phyloP scores from a whole-genome alignment of 148 eudicot species.

The Diospyros lotus region DNA sequence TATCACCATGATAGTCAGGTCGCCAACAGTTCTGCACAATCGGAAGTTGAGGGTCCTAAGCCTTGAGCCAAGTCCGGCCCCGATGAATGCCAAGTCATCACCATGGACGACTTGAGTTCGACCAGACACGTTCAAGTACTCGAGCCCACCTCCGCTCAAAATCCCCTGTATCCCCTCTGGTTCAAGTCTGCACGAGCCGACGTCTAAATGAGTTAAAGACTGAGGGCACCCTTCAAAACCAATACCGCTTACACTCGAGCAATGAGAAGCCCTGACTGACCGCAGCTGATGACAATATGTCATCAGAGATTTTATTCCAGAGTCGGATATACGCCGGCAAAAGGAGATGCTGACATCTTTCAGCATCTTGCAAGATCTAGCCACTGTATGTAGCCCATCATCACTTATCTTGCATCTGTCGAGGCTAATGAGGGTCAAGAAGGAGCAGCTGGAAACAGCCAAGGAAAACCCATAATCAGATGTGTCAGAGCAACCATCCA shows the following conservation, averaged over 20 bases:
- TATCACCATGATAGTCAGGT: conserved; percentile 37
- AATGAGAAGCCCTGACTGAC: conserved; percentile 40
- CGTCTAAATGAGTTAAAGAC: conserved; percentile 51
- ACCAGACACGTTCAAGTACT: conserved; percentile 25
- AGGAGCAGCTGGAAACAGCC: conserved; percentile 43
- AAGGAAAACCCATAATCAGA: conserved; percentile 46
- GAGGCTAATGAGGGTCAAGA: conserved; percentile 41
- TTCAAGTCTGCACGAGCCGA: conserved; percentile 52
- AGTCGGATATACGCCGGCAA: conserved; percentile 43
- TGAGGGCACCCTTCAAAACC: conserved; percentile 55
- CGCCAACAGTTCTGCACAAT: conserved; percentile 40
- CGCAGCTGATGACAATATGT: conserved; percentile 40
- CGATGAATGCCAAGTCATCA: conserved; percentile 29
- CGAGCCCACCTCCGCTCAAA: conserved; percentile 36
- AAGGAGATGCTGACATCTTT: conserved; percentile 50
- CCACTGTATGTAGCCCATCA: conserved; percentile 41
- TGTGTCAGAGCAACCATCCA: conserved; percentile 62
- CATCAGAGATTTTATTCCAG: conserved; percentile 38
- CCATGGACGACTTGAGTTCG: conserved; percentile 23
- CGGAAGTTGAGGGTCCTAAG: conserved; percentile 42
- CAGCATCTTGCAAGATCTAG: conserved; percentile 42
- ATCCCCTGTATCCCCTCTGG: conserved; percentile 30
- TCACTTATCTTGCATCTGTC: conserved; percentile 57
- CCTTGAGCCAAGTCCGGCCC: conserved; percentile 30
- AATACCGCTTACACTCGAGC: conserved; percentile 36